Conservation (phyloP, 2,329 filamentous ascomycete species). For the Madurella fahalii region DNA sequence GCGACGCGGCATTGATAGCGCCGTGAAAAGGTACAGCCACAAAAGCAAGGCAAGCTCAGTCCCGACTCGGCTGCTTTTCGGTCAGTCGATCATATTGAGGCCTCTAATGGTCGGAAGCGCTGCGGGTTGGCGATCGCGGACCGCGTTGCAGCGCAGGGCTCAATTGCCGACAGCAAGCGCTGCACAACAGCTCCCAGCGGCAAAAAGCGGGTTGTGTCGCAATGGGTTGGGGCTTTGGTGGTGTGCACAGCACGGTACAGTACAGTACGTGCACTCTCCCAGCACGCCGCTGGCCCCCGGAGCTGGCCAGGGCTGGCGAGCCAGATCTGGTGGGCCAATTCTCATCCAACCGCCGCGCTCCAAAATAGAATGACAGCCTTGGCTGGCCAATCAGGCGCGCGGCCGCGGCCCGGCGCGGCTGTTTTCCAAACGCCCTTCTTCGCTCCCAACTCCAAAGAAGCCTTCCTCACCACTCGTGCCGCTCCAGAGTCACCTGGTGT, state of each 20-base stretch:
- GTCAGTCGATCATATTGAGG: slow-evolving; percentile 10
- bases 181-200: background rate
- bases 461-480: slow-evolving; percentile 17
- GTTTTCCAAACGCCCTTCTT: slow-evolving; percentile 13
- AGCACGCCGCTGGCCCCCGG: too few relatives aligned
- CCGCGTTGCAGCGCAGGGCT: background rate
- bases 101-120: slow-evolving; percentile 6
- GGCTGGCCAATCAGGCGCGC: slow-evolving; percentile 20
- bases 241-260: too few relatives aligned
- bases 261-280: too few relatives aligned
- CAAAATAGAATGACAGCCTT: slow-evolving; percentile 17
- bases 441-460: slow-evolving; percentile 6
- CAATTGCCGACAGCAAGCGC: slow-evolving; percentile 10
- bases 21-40: background rate
- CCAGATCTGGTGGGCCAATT: background rate
- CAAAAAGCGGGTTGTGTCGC: slow-evolving; percentile 6
- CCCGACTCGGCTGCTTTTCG: background rate
- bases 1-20: background rate
- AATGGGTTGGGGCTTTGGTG: too few relatives aligned
- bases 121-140: slow-evolving; percentile 8
- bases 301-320: background rate
- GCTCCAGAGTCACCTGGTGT: slow-evolving; percentile 10
- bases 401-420: slow-evolving; percentile 12
- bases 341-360: slow-evolving; percentile 15
- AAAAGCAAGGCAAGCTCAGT: background rate